Percentiles rank a stretch among this genome's conserved stretches.
Evolutionary conservation across 345 rosid species (phyloP).

Genomic region (Linum usitatissimum): DNA sequence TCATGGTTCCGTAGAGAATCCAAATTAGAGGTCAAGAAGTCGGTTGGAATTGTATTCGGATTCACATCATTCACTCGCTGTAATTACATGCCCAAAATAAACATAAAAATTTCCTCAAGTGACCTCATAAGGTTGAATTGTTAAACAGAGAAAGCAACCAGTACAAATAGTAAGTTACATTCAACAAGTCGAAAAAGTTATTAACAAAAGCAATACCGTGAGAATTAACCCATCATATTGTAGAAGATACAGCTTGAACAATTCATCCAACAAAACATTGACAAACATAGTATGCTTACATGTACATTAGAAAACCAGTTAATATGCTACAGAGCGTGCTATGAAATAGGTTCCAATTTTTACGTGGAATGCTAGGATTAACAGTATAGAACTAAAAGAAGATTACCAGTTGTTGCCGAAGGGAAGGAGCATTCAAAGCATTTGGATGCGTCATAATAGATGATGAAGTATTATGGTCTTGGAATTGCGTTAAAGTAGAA

Average conservation of each 20-base stretch:
- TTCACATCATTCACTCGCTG: slow-evolving; percentile 15
- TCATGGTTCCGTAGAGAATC: slow-evolving; percentile 22
- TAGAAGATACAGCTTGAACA: neutral
- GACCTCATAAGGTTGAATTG: neutral
- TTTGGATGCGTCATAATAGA: slow-evolving; percentile 12
- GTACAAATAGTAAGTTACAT: neutral
- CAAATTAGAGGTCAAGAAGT: slow-evolving; percentile 12
- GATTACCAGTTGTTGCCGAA: slow-evolving; percentile 25
- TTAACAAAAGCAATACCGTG: neutral
- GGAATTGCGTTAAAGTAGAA: slow-evolving; percentile 14
- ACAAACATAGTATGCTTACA: neutral
- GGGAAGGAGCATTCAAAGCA: slow-evolving; percentile 19
- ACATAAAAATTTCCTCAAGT: neutral
- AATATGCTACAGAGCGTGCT: too few relatives aligned
- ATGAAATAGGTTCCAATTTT: too few relatives aligned
- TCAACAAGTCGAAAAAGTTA: neutral
- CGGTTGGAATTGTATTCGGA: slow-evolving; percentile 14
- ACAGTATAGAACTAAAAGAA: neutral
- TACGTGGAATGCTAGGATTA: neutral
- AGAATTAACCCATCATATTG: neutral
- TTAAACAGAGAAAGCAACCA: neutral
- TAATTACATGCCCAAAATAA: slow-evolving; percentile 8
- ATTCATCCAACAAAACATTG: neutral
- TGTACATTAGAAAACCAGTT: too few relatives aligned
- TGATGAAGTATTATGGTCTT: slow-evolving; percentile 12